A percentile compares a stretch with the other conserved stretches of the same genome.
These are phyloP conservation scores for Rhizophora mangle DNA, from an alignment of 345 rosid genomes.

Conservation along the genomic window DNA sequence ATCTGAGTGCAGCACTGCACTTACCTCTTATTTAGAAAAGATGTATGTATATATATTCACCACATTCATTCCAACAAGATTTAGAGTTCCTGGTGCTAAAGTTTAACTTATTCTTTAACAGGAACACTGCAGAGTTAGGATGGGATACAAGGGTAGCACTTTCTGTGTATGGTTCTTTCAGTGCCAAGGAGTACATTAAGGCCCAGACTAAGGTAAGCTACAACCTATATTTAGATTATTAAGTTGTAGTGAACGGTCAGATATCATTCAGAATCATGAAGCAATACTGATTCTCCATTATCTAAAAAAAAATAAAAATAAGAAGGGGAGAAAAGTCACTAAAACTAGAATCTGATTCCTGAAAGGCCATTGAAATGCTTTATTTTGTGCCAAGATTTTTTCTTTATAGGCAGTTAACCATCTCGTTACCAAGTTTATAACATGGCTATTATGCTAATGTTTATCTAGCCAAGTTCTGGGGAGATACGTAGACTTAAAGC, in stretches of 20 bases:
- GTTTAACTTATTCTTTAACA: conserved; percentile 18
- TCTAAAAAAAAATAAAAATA: too few species aligned
- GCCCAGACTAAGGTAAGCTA: conserved; percentile 61
- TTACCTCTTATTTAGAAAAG: conserved; percentile 44
- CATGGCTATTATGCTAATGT: too few species aligned
- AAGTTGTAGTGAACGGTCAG: not conserved
- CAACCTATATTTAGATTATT: not conserved
- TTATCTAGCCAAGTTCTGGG: too few species aligned
- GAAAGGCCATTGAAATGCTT: too few species aligned
- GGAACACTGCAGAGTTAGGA: conserved; percentile 49
- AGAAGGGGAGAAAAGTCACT: too few species aligned
- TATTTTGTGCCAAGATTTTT: too few species aligned
- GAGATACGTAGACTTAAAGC: too few species aligned
- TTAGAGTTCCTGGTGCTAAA: conserved; percentile 8
- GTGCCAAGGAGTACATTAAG: conserved; percentile 52
- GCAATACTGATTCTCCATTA: too few species aligned
- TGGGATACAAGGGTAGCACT: conserved; percentile 70
- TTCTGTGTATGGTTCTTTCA: conserved; percentile 51
- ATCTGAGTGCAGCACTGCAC: conserved; percentile 52
- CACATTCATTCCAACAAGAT: not conserved
- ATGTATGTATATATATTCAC: conserved; percentile 32
- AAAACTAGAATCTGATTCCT: too few species aligned
- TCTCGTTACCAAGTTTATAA: too few species aligned
- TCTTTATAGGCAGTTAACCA: too few species aligned
- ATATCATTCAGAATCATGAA: too few species aligned